phyloP scores from a whole-genome alignment of 352 stramenopile species.

The Phytopythium delawarense region DNA sequence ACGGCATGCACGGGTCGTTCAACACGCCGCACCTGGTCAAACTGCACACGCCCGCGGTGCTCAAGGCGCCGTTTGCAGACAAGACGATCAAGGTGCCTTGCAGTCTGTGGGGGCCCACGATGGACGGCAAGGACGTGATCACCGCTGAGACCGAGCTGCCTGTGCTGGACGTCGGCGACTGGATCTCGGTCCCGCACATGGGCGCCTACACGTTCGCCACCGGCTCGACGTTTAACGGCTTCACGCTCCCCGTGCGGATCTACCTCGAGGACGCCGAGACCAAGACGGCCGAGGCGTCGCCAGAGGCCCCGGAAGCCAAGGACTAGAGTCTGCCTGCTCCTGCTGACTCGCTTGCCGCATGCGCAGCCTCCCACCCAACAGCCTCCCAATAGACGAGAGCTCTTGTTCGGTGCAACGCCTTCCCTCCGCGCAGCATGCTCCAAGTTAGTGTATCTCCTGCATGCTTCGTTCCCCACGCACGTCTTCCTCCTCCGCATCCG shows the following conservation, averaged over 20 bases:
- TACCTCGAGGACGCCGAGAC: conserved; percentile 30
- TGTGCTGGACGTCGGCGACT: conserved; percentile 44
- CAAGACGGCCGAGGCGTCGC: neutral
- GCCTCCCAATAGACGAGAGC: neutral
- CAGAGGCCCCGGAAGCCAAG: neutral
- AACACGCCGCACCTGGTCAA: conserved; percentile 36
- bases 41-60: conserved; percentile 10
- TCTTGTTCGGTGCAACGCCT: neutral
- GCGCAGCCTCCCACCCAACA: neutral
- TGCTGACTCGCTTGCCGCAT: neutral
- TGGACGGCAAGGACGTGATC: conserved; percentile 49
- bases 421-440: neutral
- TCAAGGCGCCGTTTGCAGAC: conserved; percentile 15
- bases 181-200: conserved; percentile 49
- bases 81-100: conserved; percentile 18
- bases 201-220: conserved; percentile 54
- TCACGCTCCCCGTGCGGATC: conserved; percentile 28
- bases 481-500: neutral
- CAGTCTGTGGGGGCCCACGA: conserved; percentile 46
- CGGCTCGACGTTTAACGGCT: conserved; percentile 51
- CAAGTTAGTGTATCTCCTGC: neutral
- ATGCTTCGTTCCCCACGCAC: neutral
- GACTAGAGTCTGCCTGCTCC: neutral
- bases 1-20: conserved; percentile 45
- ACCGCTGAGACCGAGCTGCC: conserved; percentile 31